A percentile compares a stretch with the other conserved stretches of the same genome.
phyloP scores from a whole-genome alignment of 345 rosid genomes.

The Mangifera indica region DNA sequence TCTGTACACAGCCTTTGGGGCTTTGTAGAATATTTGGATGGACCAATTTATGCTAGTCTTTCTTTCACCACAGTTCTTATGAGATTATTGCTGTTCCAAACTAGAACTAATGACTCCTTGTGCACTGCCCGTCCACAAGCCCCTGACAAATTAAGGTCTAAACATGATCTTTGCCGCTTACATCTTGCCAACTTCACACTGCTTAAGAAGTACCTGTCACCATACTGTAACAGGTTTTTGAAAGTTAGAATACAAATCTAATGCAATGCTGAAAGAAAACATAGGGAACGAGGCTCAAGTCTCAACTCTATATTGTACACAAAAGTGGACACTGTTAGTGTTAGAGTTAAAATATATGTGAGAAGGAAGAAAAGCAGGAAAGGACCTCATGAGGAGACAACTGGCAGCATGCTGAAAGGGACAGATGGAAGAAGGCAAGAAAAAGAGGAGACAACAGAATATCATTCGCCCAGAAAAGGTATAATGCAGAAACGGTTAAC shows the following conservation, averaged over 20 bases:
- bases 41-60: conserved; percentile 35
- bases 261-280: neutral
- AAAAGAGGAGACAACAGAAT: no score
- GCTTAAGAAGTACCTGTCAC: conserved; percentile 38
- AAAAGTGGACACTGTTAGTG: neutral
- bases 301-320: neutral
- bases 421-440: no score
- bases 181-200: conserved; percentile 66
- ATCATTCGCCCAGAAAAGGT: no score
- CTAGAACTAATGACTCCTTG: conserved; percentile 53
- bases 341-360: no score
- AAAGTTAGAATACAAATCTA: neutral
- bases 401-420: no score
- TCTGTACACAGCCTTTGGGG: no score
- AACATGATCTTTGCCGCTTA: conserved; percentile 34
- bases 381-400: no score
- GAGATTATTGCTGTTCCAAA: conserved; percentile 45
- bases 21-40: neutral
- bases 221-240: conserved; percentile 31
- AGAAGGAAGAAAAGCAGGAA: no score
- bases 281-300: no score
- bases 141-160: conserved; percentile 23
- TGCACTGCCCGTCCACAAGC: conserved; percentile 37
- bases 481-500: no score
- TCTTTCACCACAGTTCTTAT: conserved; percentile 53